Evolutionary conservation across 1,284 basidiomycete genomes (phyloP).

Genomic region (Cryptococcus sp.): DNA sequence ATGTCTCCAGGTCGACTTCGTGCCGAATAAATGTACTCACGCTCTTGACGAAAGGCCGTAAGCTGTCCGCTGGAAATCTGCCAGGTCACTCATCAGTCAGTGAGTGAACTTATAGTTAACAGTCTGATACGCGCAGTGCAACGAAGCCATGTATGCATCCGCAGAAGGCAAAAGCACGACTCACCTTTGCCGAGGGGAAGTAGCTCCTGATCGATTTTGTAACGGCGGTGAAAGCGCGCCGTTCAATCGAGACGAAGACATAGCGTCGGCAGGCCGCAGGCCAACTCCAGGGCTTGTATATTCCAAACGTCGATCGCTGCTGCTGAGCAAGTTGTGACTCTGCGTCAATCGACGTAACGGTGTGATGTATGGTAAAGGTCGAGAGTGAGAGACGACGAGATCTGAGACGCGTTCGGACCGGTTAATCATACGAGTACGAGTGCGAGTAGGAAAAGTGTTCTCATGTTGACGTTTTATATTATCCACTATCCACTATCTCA

Average conservation of each 20-base stretch:
- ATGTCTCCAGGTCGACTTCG: too few species aligned
- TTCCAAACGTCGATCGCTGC: too few species aligned
- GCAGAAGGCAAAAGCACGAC: not conserved
- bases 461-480: too few species aligned
- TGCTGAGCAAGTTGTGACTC: too few species aligned
- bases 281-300: too few species aligned
- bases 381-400: not conserved
- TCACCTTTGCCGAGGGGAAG: conserved; percentile 27
- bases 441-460: not conserved
- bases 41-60: conserved; percentile 38
- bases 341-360: too few species aligned
- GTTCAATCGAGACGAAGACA: conserved; percentile 26
- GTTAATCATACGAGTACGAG: too few species aligned
- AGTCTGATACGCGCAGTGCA: not conserved
- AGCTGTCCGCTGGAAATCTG: conserved; percentile 33
- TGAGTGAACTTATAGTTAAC: not conserved
- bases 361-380: not conserved
- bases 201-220: conserved; percentile 17
- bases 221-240: conserved; percentile 30
- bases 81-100: not conserved
- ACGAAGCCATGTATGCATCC: not conserved
- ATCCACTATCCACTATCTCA: too few species aligned
- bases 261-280: not conserved
- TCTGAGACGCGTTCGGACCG: not conserved
- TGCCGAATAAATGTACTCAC: conserved; percentile 19